Base-by-base conservation (phyloP, 257 asterid genomes). In the Ballota nigra region DNA sequence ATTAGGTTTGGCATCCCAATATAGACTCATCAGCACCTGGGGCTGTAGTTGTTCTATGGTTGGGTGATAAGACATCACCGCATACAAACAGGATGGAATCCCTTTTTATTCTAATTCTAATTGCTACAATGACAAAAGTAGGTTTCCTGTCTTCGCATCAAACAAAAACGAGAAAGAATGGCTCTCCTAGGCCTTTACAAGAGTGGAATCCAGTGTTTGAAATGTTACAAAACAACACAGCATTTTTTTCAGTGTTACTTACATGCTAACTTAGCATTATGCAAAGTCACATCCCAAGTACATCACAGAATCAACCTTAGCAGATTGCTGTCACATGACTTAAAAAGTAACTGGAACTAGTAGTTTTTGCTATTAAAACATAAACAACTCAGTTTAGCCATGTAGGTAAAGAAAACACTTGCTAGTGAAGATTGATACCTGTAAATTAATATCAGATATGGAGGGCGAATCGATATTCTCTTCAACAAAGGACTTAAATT, bases 381-480 rank as follows among this genome's bases (percentile, higher is more conserved):
- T 26, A 26, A 63, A 38, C 33, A 43, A 29, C 41, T 40, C 65
- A 23, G 29, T 40, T 53, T 73, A 51, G 20, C 22, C 43, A 49
- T n/a, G n/a, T n/a, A n/a, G n/a, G n/a, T n/a, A n/a, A n/a, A 15
- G 53, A 45, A 45, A 45, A 45, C 8, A 45, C 19, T 49, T 36
- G 58, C 4, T 58, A 5, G 19, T 23, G 49, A 71, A 26, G 22
- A 56, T 2, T 45, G 24, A 57, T 80, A 93, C 99, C 99, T 86
- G 88, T 72, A 89, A 79, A 86, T 89, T 91, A 63, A 89, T 86
- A 66, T 92, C 96, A 7, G 96, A 90, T 74, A 89, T 75, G 70
- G 86, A 71, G 38, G 76, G 68, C 22, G 79, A 75, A 75, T 68
- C 77, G 69, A 78, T 77, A 73, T 73, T 77, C 70, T 85, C 91